phyloP scores from a whole-genome alignment of 345 rosid genomes.

The Rubroshorea leprosula region DNA sequence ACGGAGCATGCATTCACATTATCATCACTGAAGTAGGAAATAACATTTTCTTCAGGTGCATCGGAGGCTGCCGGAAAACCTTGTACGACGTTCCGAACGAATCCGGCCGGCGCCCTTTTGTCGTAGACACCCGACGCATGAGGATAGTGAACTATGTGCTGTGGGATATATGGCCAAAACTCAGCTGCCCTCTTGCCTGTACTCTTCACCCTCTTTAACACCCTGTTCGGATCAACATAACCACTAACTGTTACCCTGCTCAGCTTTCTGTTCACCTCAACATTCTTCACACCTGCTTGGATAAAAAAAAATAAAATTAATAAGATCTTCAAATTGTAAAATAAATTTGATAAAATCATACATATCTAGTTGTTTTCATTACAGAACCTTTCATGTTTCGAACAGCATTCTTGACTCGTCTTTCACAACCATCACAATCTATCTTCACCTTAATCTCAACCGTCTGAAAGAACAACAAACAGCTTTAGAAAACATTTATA shows the following conservation, averaged over 20 bases:
- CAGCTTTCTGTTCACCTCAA: constrained; percentile 56
- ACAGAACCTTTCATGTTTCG: constrained; percentile 64
- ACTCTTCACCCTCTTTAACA: constrained; percentile 54
- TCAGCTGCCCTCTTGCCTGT: constrained; percentile 61
- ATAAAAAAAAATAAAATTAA: background rate
- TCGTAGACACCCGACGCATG: constrained; percentile 51
- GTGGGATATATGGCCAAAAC: constrained; percentile 74
- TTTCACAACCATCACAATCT: constrained; percentile 98
- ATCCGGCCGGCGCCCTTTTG: constrained; percentile 58
- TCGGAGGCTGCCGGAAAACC: constrained; percentile 42
- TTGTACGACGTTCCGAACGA: constrained; percentile 49
- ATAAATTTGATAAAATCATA: no score
- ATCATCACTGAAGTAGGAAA: constrained; percentile 62
- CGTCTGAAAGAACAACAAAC: no score
- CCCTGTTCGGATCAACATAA: constrained; percentile 57
- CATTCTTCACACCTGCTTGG: constrained; percentile 46
- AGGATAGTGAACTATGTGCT: constrained; percentile 53
- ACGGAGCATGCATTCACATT: constrained; percentile 73
- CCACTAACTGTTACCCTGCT: constrained; percentile 54
- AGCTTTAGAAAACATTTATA: constrained; percentile 12
- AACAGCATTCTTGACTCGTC: constrained; percentile 73
- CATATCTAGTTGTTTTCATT: background rate
- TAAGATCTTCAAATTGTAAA: background rate
- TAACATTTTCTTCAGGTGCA: constrained; percentile 42
- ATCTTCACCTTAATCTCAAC: constrained; percentile 95